Conservation (phyloP, 2,329 filamentous ascomycete species). For the Pseudogymnoascus sp. region DNA sequence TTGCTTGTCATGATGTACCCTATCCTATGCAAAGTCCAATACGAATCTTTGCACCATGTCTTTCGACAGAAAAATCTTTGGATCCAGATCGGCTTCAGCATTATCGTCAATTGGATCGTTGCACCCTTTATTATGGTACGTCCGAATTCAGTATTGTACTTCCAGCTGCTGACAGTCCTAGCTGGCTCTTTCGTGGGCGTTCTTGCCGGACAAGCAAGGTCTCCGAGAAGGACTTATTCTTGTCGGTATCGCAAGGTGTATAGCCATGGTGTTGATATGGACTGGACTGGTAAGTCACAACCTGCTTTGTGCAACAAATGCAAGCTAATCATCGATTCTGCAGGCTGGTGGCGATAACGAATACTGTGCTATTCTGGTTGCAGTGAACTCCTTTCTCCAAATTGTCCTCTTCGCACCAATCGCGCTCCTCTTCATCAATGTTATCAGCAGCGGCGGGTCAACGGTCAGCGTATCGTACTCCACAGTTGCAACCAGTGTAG, state of each 20-base stretch:
- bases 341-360: conserved; percentile 71
- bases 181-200: conserved; percentile 60
- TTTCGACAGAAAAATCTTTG: conserved; percentile 57
- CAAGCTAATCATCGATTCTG: too few relatives aligned
- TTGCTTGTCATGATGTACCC: conserved; percentile 92
- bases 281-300: too few relatives aligned
- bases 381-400: conserved; percentile 66
- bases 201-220: conserved; percentile 49
- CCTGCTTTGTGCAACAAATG: too few relatives aligned
- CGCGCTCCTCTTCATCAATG: conserved; percentile 57
- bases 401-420: conserved; percentile 66
- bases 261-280: conserved; percentile 84
- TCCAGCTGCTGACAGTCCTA: conserved; percentile 10
- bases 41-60: conserved; percentile 63
- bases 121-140: conserved; percentile 70
- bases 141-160: too few relatives aligned
- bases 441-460: conserved; percentile 46
- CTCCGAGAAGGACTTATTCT: conserved; percentile 65
- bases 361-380: conserved; percentile 76
- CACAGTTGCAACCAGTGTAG: conserved; percentile 71
- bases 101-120: conserved; percentile 75
- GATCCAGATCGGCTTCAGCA: conserved; percentile 70
- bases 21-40: conserved; percentile 79
- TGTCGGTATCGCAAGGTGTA: conserved; percentile 77
- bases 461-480: conserved; percentile 54